phyloP scores from a whole-genome alignment of 768 basidiomycete species.

The Calocybe gangraenosa region DNA sequence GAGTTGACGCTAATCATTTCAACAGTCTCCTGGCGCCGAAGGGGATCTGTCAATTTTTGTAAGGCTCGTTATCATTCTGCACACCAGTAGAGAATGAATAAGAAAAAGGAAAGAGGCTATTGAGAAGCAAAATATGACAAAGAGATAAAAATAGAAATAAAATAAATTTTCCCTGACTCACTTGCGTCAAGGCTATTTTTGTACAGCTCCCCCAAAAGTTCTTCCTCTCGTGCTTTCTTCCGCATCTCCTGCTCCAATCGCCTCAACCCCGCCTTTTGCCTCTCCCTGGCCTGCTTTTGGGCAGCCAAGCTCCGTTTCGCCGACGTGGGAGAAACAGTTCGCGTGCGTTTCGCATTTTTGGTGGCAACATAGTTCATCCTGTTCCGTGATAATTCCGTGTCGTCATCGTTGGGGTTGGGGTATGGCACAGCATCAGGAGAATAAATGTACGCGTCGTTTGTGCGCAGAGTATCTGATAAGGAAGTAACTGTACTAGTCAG shows the following conservation, averaged over 20 bases:
- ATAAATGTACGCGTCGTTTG: slow-evolving; percentile 11
- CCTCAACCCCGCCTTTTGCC: slow-evolving; percentile 36
- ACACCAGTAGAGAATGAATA: too few species aligned
- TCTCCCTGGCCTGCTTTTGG: slow-evolving; percentile 35
- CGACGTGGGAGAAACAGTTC: slow-evolving; percentile 43
- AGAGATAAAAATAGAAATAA: neutral
- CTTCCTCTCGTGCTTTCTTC: slow-evolving; percentile 31
- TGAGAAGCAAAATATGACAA: neutral
- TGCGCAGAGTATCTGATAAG: slow-evolving; percentile 30
- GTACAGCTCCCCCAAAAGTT: slow-evolving; percentile 38
- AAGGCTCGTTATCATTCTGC: too few species aligned
- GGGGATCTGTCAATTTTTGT: too few species aligned
- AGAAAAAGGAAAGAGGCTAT: slow-evolving; percentile 2
- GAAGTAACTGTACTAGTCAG: slow-evolving; percentile 23
- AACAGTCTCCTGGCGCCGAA: neutral
- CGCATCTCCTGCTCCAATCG: slow-evolving; percentile 34
- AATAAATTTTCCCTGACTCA: too few species aligned
- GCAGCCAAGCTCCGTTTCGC: slow-evolving; percentile 33
- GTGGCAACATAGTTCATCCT: slow-evolving; percentile 27
- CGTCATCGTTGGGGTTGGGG: slow-evolving; percentile 22
- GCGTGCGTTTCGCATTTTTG: slow-evolving; percentile 43
- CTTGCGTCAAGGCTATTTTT: slow-evolving; percentile 13
- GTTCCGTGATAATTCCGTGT: slow-evolving; percentile 6
- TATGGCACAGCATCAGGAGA: too few species aligned
- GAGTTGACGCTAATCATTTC: slow-evolving; percentile 14